Evolutionary conservation across 441 rosid species (phyloP), one percentile per base, ranked within the genome.

Genomic region (Arabidopsis hybrid): DNA sequence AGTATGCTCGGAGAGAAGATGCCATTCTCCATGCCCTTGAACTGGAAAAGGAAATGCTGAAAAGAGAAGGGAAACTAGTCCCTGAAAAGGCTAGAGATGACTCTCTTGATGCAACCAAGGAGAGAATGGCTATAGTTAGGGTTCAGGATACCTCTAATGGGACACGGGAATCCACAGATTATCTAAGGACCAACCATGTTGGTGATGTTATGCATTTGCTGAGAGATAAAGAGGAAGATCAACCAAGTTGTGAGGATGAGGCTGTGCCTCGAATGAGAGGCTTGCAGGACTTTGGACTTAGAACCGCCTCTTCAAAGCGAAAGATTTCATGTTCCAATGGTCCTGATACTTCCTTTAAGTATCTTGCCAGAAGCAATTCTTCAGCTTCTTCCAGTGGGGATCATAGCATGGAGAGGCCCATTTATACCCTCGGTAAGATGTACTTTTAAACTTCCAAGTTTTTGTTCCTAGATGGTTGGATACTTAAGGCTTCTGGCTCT

Each of bases 1-100:
- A 96, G 81, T 96, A 96, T 86, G 98, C 99, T 65, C 95, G 99
- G 55, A 84, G 99, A 71, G 99, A 96, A 85, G 99, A 96, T 81
- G 99, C 99, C 21, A 93, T 96, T 80, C 96, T 93, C 53, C 99
- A 96, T 77, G 98, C 98, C 4, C 97, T 96, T 76, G 99, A 96
- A 76, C 97, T 96, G 55, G 99, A 96, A 83, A 93, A 86, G 84
- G 84, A 88, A 78, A 16, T 79, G 52, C 69, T 83, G 80, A 82
- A 67, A 75, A 89, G 81, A 76, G 89, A 88, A 82, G 91, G 85
- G 66, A 87, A 85, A 71, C 61, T 71, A 2, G 78, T 67, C 70
- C 60, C 69, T 77, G 84, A 78, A 55, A 80, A 47, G 45, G 74
- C 52, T 56, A 83, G 67, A 75, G 85, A 78, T 53, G 74, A 81